These are phyloP conservation scores for Raffaelea albimanens DNA, from an alignment of 2,329 filamentous ascomycete species.

Conservation along the genomic window DNA sequence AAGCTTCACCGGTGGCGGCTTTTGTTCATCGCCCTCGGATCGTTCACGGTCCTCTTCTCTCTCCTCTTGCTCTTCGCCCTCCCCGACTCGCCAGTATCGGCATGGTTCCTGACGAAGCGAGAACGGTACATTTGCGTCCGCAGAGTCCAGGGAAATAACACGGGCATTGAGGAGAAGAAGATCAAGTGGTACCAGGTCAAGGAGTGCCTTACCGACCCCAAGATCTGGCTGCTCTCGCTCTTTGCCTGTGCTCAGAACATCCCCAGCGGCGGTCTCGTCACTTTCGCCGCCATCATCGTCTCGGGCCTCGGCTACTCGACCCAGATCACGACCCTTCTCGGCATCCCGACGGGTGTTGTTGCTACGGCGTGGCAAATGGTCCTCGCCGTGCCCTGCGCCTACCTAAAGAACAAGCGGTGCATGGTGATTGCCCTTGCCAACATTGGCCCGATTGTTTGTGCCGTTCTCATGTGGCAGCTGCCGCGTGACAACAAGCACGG, in stretches of 20 bases:
- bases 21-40: conserved; percentile 21
- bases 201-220: conserved; percentile 39
- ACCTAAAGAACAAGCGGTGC: conserved; percentile 1
- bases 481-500: conserved; percentile 1
- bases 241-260: conserved; percentile 13
- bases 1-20: conserved; percentile 28
- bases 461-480: conserved; percentile 5
- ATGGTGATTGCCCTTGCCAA: conserved; percentile 2
- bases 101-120: conserved; percentile 24
- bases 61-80: conserved; percentile 12
- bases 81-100: conserved; percentile 36
- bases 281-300: conserved; percentile 14
- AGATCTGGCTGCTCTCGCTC: conserved; percentile 14
- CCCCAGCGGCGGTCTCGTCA: conserved; percentile 13
- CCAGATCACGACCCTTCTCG: conserved; percentile 20
- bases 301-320: conserved; percentile 13
- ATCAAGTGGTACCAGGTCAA: conserved; percentile 36
- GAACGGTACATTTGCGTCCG: conserved; percentile 24
- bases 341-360: conserved; percentile 26
- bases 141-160: conserved; percentile 6
- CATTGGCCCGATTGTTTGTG: conserved; percentile 3
- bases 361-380: conserved; percentile 13
- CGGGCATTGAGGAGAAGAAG: conserved; percentile 27
- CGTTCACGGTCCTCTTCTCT: conserved; percentile 19
- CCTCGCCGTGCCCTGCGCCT: background rate